Conservation (phyloP, 2,329 filamentous ascomycete species). For the Colletotrichum sp. region DNA sequence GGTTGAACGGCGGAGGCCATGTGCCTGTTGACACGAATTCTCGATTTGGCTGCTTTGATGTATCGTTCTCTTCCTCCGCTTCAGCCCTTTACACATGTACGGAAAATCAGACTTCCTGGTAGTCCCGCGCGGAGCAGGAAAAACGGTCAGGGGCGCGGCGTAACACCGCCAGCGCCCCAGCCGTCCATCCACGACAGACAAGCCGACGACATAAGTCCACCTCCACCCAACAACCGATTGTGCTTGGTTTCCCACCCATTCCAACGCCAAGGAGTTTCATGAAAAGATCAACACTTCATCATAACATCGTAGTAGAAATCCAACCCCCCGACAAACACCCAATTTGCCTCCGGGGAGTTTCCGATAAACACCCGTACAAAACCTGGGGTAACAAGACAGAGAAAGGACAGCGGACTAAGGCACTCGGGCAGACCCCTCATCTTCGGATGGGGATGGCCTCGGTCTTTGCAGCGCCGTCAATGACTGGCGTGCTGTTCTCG, state of each 20-base stretch:
- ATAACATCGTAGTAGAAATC: slow-evolving; percentile 20
- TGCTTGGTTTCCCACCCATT: slow-evolving; percentile 12
- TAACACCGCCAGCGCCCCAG: not conserved
- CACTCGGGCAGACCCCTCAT: slow-evolving; percentile 37
- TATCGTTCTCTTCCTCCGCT: not conserved
- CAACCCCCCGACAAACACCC: slow-evolving; percentile 9
- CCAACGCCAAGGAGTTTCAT: slow-evolving; percentile 12
- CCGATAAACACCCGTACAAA: slow-evolving; percentile 12
- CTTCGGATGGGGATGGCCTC: slow-evolving; percentile 70
- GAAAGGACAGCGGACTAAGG: slow-evolving; percentile 3
- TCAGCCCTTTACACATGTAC: slow-evolving; percentile 11
- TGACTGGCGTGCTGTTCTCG: not conserved
- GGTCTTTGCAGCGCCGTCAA: slow-evolving; percentile 24
- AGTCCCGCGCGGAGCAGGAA: not conserved
- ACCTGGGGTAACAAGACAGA: not conserved
- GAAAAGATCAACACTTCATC: slow-evolving; percentile 20
- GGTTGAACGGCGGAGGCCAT: not conserved
- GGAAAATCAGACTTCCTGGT: slow-evolving; percentile 7
- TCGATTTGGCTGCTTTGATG: not conserved
- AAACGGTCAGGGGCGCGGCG: not conserved
- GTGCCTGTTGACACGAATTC: not conserved
- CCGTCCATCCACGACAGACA: not conserved
- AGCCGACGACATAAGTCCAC: not conserved
- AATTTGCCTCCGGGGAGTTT: slow-evolving; percentile 3
- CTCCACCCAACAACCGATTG: slow-evolving; percentile 8